Percentiles rank a stretch among this genome's conserved stretches.
Evolutionary conservation across 257 asterid species (phyloP).

Genomic region (Avicennia marina): DNA sequence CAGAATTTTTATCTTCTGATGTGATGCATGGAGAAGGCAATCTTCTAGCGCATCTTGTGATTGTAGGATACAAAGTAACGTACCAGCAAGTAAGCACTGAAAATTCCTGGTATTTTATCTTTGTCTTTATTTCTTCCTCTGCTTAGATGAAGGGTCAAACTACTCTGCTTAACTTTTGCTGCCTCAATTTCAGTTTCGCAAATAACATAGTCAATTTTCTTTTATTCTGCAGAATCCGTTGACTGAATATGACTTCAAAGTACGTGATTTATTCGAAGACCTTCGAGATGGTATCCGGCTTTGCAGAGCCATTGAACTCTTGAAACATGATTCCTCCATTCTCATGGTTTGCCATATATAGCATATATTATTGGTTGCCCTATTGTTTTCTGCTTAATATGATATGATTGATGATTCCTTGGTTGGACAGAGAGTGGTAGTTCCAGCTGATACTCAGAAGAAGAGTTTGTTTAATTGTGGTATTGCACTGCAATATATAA

Average conservation of each 20-base stretch:
- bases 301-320: slow-evolving; percentile 78
- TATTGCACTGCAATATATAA: slow-evolving; percentile 67
- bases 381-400: slow-evolving; percentile 13
- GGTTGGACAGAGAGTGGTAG: slow-evolving; percentile 64
- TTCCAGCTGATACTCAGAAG: slow-evolving; percentile 81
- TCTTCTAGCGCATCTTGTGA: slow-evolving; percentile 76
- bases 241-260: slow-evolving; percentile 63
- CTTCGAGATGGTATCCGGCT: slow-evolving; percentile 80
- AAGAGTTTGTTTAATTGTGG: slow-evolving; percentile 73
- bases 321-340: slow-evolving; percentile 74
- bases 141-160: background rate
- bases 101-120: background rate
- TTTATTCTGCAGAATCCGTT: slow-evolving; percentile 60
- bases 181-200: slow-evolving; percentile 5
- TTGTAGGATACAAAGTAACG: slow-evolving; percentile 77
- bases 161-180: background rate
- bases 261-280: slow-evolving; percentile 68
- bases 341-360: slow-evolving; percentile 53
- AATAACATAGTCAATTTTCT: background rate
- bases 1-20: slow-evolving; percentile 80
- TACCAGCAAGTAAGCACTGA: slow-evolving; percentile 66
- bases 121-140: background rate
- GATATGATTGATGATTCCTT: slow-evolving; percentile 14
- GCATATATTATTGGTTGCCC: background rate
- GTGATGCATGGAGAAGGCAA: slow-evolving; percentile 99